Conservation (phyloP, 2,329 filamentous ascomycete genomes). For the Trichoderma koningiopsis region DNA sequence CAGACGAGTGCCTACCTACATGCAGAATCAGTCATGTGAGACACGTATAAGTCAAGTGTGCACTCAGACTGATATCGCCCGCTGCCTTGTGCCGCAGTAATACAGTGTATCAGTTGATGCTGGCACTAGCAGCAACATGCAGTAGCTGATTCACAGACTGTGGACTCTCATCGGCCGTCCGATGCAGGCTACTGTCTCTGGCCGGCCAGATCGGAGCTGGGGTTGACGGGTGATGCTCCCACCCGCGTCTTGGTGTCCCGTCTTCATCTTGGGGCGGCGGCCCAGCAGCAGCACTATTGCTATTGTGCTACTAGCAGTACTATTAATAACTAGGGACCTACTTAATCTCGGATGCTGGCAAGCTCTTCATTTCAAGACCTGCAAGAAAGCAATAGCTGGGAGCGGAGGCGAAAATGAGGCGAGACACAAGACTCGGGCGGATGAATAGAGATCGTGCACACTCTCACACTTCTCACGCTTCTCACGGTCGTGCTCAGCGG, state of each 20-base stretch:
- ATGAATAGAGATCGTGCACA: too few species aligned
- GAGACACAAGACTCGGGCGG: too few species aligned
- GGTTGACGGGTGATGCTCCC: not conserved
- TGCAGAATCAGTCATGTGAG: not conserved
- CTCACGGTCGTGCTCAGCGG: not conserved
- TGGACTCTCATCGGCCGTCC: not conserved
- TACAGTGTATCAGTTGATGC: not conserved
- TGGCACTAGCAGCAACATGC: not conserved
- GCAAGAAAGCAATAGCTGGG: not conserved
- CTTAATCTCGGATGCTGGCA: not conserved
- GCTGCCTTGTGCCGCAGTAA: not conserved
- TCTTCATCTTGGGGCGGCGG: not conserved
- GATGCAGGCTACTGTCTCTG: not conserved
- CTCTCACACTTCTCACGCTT: not conserved
- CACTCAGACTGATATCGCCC: not conserved
- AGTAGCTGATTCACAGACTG: not conserved
- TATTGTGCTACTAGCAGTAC: too few species aligned
- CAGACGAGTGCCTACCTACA: not conserved
- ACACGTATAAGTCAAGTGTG: not conserved
- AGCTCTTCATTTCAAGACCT: not conserved
- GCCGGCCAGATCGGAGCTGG: not conserved
- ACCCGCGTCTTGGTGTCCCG: not conserved
- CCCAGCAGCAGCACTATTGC: too few species aligned
- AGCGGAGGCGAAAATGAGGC: not conserved
- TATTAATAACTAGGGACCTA: not conserved